Evolutionary conservation across 2,329 filamentous ascomycete genomes (phyloP), one percentile per base, ranked within the genome.

Genomic region (Alternaria ethzedia): DNA sequence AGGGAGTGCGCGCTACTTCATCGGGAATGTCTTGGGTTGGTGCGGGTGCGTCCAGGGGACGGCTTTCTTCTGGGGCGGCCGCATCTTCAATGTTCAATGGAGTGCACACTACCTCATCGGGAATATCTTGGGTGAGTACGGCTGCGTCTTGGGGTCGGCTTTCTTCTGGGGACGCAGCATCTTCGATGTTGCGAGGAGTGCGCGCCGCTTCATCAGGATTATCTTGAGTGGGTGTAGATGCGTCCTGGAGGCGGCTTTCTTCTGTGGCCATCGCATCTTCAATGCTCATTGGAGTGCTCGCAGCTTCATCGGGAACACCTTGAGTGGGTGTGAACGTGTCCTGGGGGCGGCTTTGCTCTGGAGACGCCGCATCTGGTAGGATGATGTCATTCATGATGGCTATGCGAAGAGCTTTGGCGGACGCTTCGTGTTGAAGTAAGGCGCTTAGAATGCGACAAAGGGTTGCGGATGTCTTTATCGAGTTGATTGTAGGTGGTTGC

Each of bases 381-480:
- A 26, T 28, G 8, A n/a, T 26, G 45, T 49, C 23, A 11, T 1
- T 25, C 23, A 49, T 49, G 12, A 4, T 11, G 36, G 9, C 36
- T 41, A 17, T 49, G 15, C 13, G 15, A 17, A 7, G 13, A 26
- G 23, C 23, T 17, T 26, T 12, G 8, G 1, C 13, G 23, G 9
- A 10, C 8, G 23, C 0, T 1, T 26, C 20, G 8, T 11, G 8
- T 7, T 9, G 13, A 17, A 2, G 0, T 8, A 12, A 25, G 5
- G 15, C 1, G 23, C 8, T 5, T 15, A 10, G 15, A 26, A 2
- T 7, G 21, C 10, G 23, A 49, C 15, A 49, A 49, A 4, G 3
- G 7, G 5, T 47, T 26, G 5, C 2, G 23, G 8, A 3, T 10
- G 45, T 26, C 5, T 25, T 49, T 26, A 4, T 13, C 6, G 17